phyloP scores from a whole-genome alignment of 139 green algal species.

The Haematococcus lacustris region DNA sequence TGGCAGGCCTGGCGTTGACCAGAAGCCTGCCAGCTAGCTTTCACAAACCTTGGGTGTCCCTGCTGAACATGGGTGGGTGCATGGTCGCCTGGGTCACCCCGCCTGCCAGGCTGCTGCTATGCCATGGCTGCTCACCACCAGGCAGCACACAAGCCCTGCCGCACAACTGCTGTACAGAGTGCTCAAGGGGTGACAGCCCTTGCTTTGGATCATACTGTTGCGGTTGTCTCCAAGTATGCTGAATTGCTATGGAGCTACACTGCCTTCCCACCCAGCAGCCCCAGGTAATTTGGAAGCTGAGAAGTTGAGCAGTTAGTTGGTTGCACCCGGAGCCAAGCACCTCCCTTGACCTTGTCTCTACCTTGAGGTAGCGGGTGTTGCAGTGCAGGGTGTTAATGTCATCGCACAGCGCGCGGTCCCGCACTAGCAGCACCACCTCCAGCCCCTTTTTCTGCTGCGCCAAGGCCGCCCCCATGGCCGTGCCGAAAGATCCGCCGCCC shows the following conservation, averaged over 20 bases:
- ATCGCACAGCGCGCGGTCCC: conserved; percentile 65
- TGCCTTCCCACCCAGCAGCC: not conserved
- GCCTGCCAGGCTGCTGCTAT: too few species aligned
- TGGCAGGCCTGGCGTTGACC: not conserved
- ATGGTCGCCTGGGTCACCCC: too few species aligned
- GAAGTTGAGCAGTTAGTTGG: too few species aligned
- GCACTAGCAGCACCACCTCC: conserved; percentile 79
- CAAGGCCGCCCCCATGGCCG: conserved; percentile 81
- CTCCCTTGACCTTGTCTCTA: too few species aligned
- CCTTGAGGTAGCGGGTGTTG: conserved; percentile 83
- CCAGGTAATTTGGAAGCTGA: not conserved
- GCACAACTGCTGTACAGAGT: too few species aligned
- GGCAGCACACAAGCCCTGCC: too few species aligned
- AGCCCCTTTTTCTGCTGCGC: conserved; percentile 75
- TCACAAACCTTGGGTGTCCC: not conserved
- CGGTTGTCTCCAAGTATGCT: not conserved
- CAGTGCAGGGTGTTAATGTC: conserved; percentile 84
- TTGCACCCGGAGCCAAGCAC: too few species aligned
- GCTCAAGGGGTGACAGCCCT: too few species aligned
- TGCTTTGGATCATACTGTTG: too few species aligned
- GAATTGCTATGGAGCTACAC: not conserved
- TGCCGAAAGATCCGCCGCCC: conserved; percentile 93
- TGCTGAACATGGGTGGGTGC: too few species aligned
- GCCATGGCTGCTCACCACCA: too few species aligned
- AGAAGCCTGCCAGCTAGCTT: not conserved